Percentiles rank a stretch among this genome's conserved stretches.
phyloP scores from a whole-genome alignment of 2,329 filamentous ascomycete genomes.

The Venturia aucupariae region DNA sequence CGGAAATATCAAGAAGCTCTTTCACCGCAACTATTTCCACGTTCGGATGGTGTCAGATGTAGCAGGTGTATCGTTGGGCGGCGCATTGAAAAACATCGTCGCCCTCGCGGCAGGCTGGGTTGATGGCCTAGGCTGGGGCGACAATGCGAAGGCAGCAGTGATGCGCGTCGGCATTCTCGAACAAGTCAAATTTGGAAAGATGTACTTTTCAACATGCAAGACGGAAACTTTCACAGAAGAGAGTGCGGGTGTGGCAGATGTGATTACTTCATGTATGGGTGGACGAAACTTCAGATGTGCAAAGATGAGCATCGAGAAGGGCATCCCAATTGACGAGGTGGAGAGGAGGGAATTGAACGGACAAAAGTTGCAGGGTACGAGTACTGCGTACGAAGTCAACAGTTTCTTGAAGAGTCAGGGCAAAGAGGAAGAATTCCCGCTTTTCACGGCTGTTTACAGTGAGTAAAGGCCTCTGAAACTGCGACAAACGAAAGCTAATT shows the following conservation, averaged over 20 bases:
- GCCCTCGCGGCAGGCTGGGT: conserved; percentile 92
- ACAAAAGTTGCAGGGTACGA: conserved; percentile 91
- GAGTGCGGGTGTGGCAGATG: conserved; percentile 85
- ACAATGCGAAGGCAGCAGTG: conserved; percentile 97
- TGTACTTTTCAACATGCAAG: conserved; percentile 74
- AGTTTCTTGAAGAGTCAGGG: conserved; percentile 73
- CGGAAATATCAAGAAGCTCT: conserved; percentile 70
- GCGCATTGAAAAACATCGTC: conserved; percentile 94
- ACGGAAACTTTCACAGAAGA: conserved; percentile 88
- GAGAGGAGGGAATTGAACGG: conserved; percentile 87
- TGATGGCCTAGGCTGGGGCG: conserved; percentile 90
- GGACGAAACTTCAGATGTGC: conserved; percentile 93
- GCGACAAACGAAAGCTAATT: conserved; percentile 9
- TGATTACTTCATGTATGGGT: conserved; percentile 88
- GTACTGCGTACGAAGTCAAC: conserved; percentile 86
- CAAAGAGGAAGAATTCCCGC: conserved; percentile 73
- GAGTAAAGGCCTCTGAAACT: conserved; percentile 21
- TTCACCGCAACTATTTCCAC: conserved; percentile 96
- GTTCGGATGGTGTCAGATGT: conserved; percentile 90
- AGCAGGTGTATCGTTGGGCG: conserved; percentile 90
- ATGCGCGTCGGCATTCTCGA: conserved; percentile 95
- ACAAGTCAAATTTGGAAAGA: conserved; percentile 91
- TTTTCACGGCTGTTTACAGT: conserved; percentile 81
- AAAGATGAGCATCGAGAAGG: conserved; percentile 73
- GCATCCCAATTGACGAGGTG: conserved; percentile 73